Percentiles rank a stretch among this genome's conserved stretches.
phyloP scores from a whole-genome alignment of 495 filamentous ascomycete genomes.

The Xylaria grammica region DNA sequence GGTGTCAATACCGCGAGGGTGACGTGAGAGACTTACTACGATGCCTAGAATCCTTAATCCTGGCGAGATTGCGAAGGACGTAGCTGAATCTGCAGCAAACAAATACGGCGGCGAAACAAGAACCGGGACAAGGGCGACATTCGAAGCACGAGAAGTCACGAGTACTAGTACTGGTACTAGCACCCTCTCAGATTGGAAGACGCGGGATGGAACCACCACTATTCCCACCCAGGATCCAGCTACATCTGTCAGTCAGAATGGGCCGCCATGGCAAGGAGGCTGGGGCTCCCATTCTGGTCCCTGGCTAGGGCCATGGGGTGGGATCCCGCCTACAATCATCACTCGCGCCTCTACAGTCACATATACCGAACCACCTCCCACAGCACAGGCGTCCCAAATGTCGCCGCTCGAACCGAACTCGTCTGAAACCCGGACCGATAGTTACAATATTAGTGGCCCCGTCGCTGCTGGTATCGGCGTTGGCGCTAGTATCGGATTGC shows the following conservation, averaged over 20 bases:
- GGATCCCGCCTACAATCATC: constrained; percentile 2
- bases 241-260: not conserved
- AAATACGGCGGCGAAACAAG: not conserved
- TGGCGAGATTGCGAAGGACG: not conserved
- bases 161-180: not conserved
- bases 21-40: not conserved
- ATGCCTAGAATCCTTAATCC: not conserved
- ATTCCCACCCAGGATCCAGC: not conserved
- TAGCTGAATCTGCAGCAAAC: not conserved
- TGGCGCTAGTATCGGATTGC: not conserved
- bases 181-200: not conserved
- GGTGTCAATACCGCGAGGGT: not conserved
- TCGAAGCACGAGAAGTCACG: not conserved
- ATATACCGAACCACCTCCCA: not conserved
- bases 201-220: not conserved
- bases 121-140: not conserved
- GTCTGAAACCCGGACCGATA: not conserved
- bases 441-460: constrained; percentile 5
- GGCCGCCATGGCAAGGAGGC: not conserved
- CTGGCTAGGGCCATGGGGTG: constrained; percentile 5
- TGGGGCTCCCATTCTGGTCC: not conserved
- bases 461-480: constrained; percentile 10
- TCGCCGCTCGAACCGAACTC: not conserved
- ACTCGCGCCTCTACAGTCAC: constrained; percentile 15
- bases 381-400: not conserved